phyloP scores from a whole-genome alignment of 495 filamentous ascomycete species.

The Saxophila tyrrhenica region DNA sequence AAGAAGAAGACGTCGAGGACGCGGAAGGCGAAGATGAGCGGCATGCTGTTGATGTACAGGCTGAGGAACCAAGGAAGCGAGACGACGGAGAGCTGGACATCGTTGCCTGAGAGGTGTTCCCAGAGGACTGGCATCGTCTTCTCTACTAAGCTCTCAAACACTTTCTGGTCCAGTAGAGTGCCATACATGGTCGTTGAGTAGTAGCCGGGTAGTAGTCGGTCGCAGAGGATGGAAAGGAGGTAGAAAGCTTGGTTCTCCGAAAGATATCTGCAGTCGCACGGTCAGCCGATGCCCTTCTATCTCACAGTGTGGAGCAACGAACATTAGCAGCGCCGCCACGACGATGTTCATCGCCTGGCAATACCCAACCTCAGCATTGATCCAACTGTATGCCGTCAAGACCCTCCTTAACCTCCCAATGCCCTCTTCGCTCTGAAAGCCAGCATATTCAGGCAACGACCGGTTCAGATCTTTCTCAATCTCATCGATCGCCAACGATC shows the following conservation, averaged over 20 bases:
- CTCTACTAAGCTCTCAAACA: constrained; percentile 93
- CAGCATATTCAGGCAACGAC: constrained; percentile 90
- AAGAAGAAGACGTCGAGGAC: constrained; percentile 97
- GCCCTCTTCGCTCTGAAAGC: constrained; percentile 92
- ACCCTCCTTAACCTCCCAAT: constrained; percentile 83
- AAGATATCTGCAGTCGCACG: constrained; percentile 56
- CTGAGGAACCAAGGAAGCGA: constrained; percentile 97
- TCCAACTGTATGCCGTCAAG: constrained; percentile 94
- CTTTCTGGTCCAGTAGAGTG: constrained; percentile 87
- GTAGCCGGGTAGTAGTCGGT: constrained; percentile 87
- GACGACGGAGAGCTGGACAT: constrained; percentile 97
- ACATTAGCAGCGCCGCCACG: constrained; percentile 86
- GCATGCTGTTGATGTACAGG: constrained; percentile 98
- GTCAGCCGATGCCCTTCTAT: too few species aligned
- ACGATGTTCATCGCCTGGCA: constrained; percentile 99
- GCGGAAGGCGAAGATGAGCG: constrained; percentile 88
- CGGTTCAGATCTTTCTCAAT: constrained; percentile 97
- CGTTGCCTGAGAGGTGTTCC: constrained; percentile 89
- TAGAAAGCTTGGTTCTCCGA: constrained; percentile 95
- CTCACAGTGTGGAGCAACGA: constrained; percentile 21
- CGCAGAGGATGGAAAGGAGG: constrained; percentile 81
- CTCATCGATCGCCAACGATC: constrained; percentile 92
- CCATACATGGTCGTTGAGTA: constrained; percentile 99
- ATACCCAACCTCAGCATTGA: constrained; percentile 86
- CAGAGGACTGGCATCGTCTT: constrained; percentile 98